phyloP scores from a whole-genome alignment of 306 rosid species.

The Acacia confusa region DNA sequence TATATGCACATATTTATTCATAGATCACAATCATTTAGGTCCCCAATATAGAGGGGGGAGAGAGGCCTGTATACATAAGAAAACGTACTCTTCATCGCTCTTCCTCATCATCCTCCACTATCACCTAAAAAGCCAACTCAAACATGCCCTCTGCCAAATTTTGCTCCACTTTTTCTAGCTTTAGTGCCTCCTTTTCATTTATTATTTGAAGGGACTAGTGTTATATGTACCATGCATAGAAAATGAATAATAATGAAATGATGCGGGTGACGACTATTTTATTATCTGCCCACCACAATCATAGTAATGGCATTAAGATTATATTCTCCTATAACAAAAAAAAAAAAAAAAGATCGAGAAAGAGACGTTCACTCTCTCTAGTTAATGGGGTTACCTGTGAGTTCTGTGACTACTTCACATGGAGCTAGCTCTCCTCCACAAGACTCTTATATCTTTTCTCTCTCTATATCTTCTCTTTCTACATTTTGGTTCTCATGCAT shows the following conservation, averaged over 20 bases:
- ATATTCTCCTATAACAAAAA: slow-evolving; percentile 48
- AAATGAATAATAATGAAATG: slow-evolving; percentile 31
- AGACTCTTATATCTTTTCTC: slow-evolving; percentile 19
- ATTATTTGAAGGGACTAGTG: neutral
- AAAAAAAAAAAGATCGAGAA: slow-evolving; percentile 45
- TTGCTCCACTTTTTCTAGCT: slow-evolving; percentile 30
- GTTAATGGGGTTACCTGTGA: slow-evolving; percentile 31
- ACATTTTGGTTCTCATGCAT: slow-evolving; percentile 7
- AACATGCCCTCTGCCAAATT: slow-evolving; percentile 36
- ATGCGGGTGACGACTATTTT: slow-evolving; percentile 41
- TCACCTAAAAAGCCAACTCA: slow-evolving; percentile 26
- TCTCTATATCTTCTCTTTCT: slow-evolving; percentile 25
- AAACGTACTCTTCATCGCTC: slow-evolving; percentile 31
- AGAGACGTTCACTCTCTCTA: slow-evolving; percentile 24
- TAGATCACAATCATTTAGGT: slow-evolving; percentile 45
- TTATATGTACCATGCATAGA: neutral
- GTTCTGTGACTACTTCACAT: slow-evolving; percentile 51
- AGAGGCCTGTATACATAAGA: slow-evolving; percentile 13
- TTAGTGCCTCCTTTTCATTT: slow-evolving; percentile 36
- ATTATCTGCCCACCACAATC: slow-evolving; percentile 23
- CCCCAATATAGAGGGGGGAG: neutral
- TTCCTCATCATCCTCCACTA: slow-evolving; percentile 37
- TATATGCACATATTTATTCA: neutral
- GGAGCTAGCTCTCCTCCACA: slow-evolving; percentile 42
- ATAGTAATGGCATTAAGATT: slow-evolving; percentile 29